Evolutionary conservation across 2,329 filamentous ascomycete species (phyloP), one percentile per base, ranked within the genome.

Genomic region (Calonectria honghensis): DNA sequence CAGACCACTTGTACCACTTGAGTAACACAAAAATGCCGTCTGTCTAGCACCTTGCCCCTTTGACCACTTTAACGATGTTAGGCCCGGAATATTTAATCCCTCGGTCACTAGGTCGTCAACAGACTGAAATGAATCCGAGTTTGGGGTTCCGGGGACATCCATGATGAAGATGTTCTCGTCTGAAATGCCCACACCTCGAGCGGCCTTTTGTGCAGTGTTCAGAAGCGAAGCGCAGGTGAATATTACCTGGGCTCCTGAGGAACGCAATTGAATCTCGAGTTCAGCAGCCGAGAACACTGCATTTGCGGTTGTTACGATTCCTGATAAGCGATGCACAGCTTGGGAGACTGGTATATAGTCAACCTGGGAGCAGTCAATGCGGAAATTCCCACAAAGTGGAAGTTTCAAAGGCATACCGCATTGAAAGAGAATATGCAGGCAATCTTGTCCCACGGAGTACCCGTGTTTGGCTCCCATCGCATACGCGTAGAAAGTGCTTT

Each of bases 371-470:
- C 18, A 54, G 54, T 54, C 29, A 37, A 24, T 45, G 27, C 4
- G 7, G 45, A 5, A 11, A 20, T 29, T 16, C 13, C 31, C n/a
- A 10, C 64, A 20, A 31, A 35, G 45, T 39, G 7, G 9, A 41
- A 16, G 32, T 5, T 9, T 45, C 31, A 32, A 1, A 9, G 7
- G 7, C n/a, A 48, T 71, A 95, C 94, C 29, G 94, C 95, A 82
- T 97, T 97, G 70, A 96, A 85, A 20, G 93, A 93, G 85, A 95
- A 97, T 29, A 96, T 87, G 5, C 89, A 93, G 52, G 95, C 87
- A 27, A 96, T 93, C 83, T 96, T 96, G 80, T 97, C 94, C 93
- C 93, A 97, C 82, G 96, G 94, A 0, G 91, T 91, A 10, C 93
- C 94, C 69, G 91, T 84, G 77, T 94, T 93, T 6, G 93, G 91